Base-by-base conservation (phyloP, 2,329 filamentous ascomycete genomes). In the Aspergillus viridinutans region DNA sequence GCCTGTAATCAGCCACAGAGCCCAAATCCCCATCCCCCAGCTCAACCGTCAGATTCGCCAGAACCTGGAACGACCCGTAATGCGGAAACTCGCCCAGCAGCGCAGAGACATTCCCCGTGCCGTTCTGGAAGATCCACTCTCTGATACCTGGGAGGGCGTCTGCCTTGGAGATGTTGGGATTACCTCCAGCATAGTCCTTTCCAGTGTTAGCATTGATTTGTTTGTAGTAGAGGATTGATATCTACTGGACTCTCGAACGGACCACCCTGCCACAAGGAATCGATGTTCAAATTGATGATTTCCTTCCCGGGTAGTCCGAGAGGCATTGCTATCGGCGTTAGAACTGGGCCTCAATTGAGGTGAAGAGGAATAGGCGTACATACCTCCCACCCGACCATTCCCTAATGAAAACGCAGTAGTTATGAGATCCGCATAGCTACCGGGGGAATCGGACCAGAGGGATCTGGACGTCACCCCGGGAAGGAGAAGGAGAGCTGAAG, bases 201-300 rank as follows among this genome's bases (percentile, higher is more conserved):
- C 25, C 25, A 25, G 25, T 25, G 25, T 25, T 8, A 52, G 40
- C n/a, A 5, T 49, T 6, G 29, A 28, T 29, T 29, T 10, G 3
- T 12, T 29, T 29, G 9, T 29, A 29, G 9, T 29, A 4, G n/a
- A n/a, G n/a, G n/a, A n/a, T n/a, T n/a, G 12, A 9, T 29, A 28
- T 2, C 14, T 38, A 62, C 60, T 23, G 42, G 12, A n/a, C 51
- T 57, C 43, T 67, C 63, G 49, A 68, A 67, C 1, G 65, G 66
- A 1, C 67, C 67, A 7, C 67, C 67, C 7, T 56, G 58, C 67
- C 67, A 69, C 10, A 69, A 58, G 12, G 61, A 64, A 53, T 69
- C 67, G 45, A 67, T 52, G 28, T 69, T 69, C 12, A 68, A 42
- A 48, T 64, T 65, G 23, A 65, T 42, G 9, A 55, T 56, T 23